A percentile compares a stretch with the other conserved stretches of the same genome.
Conservation (phyloP, 2,329 filamentous ascomycete species). For the Alternaria alternata region DNA sequence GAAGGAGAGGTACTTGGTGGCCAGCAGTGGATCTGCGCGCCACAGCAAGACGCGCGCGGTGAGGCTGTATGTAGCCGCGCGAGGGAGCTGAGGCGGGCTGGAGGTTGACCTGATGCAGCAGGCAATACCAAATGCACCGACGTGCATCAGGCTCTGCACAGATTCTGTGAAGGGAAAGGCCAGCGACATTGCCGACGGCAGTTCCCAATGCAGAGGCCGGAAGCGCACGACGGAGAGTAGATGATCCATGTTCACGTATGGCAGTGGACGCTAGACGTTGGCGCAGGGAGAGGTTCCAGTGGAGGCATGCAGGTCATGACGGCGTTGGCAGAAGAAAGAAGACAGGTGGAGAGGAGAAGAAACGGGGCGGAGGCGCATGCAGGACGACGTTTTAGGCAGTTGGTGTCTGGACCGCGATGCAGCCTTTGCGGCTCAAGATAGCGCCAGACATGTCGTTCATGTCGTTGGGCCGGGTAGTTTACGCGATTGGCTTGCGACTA, state of each 20-base stretch:
- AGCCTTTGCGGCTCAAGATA: conserved; percentile 32
- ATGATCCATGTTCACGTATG: conserved; percentile 16
- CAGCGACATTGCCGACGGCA: conserved; percentile 17
- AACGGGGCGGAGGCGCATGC: conserved; percentile 43
- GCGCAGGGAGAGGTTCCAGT: conserved; percentile 15
- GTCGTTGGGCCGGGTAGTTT: not conserved
- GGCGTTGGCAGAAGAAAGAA: conserved; percentile 31
- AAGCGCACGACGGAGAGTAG: conserved; percentile 11
- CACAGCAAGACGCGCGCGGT: conserved; percentile 34
- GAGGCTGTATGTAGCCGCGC: conserved; percentile 44
- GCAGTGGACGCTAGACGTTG: conserved; percentile 9
- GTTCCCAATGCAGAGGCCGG: conserved; percentile 11
- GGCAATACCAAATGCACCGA: conserved; percentile 28
- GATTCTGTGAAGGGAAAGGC: conserved; percentile 26
- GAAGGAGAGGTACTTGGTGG: conserved; percentile 14
- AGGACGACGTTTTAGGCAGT: conserved; percentile 39
- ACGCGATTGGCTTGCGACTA: conserved; percentile 9
- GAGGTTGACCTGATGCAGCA: conserved; percentile 30
- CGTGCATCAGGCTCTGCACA: conserved; percentile 30
- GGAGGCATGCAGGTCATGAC: conserved; percentile 22
- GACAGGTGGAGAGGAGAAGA: conserved; percentile 30
- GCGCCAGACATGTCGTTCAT: not conserved
- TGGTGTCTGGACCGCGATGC: conserved; percentile 33
- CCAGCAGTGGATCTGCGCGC: conserved; percentile 23
- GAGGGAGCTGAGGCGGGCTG: conserved; percentile 39